Base-by-base conservation (phyloP, 495 filamentous ascomycete genomes). In the Echria macrotheca region DNA sequence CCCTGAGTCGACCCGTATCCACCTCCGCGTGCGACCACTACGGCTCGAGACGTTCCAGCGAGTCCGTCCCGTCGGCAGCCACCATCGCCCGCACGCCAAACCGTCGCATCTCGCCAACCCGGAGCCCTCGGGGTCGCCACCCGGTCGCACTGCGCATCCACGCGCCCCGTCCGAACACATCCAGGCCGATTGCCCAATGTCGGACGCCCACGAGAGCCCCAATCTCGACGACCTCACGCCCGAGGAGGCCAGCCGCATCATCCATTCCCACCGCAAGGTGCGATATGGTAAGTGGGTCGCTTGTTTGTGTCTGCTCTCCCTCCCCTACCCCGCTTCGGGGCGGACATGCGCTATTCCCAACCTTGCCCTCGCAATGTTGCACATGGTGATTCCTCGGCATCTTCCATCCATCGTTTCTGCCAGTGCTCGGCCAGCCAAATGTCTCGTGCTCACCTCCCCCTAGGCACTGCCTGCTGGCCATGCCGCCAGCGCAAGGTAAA, bases 401-500 rank as follows among this genome's bases (percentile, higher is more conserved):
- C 46, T 40, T 18, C 31, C 31, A 25, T 12, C 11, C 21, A 2
- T 4, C 46, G 9, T n/a, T 44, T 31, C 28, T 31, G 15, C 37
- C 24, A 11, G n/a, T 8, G 8, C 22, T 15, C 39, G 18, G 18
- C 11, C 42, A 29, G 21, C 23, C 23, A 4, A 24, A 26, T 46
- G 44, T 12, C 44, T 18, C 52, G 47, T 47, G 37, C 56, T 44
- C 36, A 57, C 49, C 17, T 36, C 29, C 33, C 8, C 58, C 12
- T 53, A 78, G 76, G 76, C 22, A 78, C 76, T 41, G 83, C 84
- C 28, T 87, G 84, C 63, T 87, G 84, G 70, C 83, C 84, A 23
- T 86, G 84, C 63, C 73, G 84, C 52, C 81, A 83, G 62, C 73
- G 84, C 18, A 87, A 87, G 56, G 84, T 86, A 33, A 86, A 84